Percentiles rank a stretch among this genome's conserved stretches.
Evolutionary conservation across 2,329 filamentous ascomycete species (phyloP).

Genomic region (Teratosphaeria destructans): DNA sequence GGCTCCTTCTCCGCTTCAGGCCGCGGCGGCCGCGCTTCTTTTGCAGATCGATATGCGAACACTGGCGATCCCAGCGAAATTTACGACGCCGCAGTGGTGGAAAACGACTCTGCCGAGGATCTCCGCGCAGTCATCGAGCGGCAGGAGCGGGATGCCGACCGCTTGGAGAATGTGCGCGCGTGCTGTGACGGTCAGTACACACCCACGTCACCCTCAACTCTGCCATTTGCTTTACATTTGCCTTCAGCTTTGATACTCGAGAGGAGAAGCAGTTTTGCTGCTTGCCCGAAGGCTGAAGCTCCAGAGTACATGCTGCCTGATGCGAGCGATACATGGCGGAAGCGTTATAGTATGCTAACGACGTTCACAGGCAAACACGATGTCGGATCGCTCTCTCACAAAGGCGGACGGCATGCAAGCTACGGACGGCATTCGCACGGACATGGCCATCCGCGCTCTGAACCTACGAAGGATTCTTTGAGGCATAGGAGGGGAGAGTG

Average conservation of each 20-base stretch:
- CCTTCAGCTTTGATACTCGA: neutral
- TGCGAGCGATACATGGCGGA: neutral
- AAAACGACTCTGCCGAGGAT: conserved; percentile 61
- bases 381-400: conserved; percentile 34
- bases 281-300: neutral
- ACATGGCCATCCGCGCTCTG: conserved; percentile 5
- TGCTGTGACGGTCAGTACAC: conserved; percentile 82
- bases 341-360: conserved; percentile 1
- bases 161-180: conserved; percentile 87
- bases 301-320: neutral
- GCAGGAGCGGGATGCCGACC: conserved; percentile 65
- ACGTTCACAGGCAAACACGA: conserved; percentile 38
- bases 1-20: conserved; percentile 7
- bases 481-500: conserved; percentile 8
- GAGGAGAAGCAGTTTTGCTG: neutral
- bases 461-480: conserved; percentile 8
- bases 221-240: neutral
- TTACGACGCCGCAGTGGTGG: conserved; percentile 47
- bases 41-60: neutral
- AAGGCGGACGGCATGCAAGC: conserved; percentile 5
- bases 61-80: conserved; percentile 20
- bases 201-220: neutral
- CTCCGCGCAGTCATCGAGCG: conserved; percentile 66
- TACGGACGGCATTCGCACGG: conserved; percentile 1
- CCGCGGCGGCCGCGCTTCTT: conserved; percentile 3